Base-by-base conservation (phyloP, 2,329 filamentous ascomycete species). In the Tolypocladium tropicale region DNA sequence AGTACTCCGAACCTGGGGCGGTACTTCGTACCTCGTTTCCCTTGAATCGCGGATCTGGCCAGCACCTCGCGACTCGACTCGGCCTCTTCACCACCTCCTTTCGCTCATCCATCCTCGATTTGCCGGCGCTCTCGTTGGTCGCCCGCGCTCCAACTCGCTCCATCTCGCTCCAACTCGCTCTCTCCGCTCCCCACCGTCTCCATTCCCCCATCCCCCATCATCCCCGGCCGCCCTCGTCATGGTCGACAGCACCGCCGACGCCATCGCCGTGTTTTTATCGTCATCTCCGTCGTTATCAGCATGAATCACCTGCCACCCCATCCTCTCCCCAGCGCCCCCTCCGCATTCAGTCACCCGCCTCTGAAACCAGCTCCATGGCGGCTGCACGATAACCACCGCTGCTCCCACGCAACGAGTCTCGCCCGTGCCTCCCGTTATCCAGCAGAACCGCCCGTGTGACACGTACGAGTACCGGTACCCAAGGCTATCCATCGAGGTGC, bases 251-350 rank as follows among this genome's bases (percentile, higher is more conserved):
- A n/a, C 21, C 12, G 12, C 41, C 43, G 18, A 32, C 46, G 25
- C 43, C 43, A 49, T 49, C 46, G 43, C 55, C 57, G 51, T 55
- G 46, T 23, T 51, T 53, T 56, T 53, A 53, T 56, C 58, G 54
- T 37, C 58, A 51, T 48, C 41, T 16, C 53, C 55, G 33, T 39
- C 46, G 32, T 46, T 48, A 54, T 54, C 52, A 54, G 21, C n/a
- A 36, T 48, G 25, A 14, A 48, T 14, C 43, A 46, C 43, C 43
- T 28, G 43, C 28, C 11, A 18, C 4, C 36, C 2, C 6, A n/a
- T 6, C n/a, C 36, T 21, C 39, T 23, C 9, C 21, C 21, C 39
- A 12, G 14, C 39, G 5, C 23, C 43, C n/a, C 41, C 23, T 46
- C 43, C 43, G 43, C 43, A 28, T 28, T 46, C 43, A 46, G 43